Percentiles rank a stretch among this genome's conserved stretches.
Conservation (phyloP, 352 stramenopile genomes). For the Globisporangium solare region DNA sequence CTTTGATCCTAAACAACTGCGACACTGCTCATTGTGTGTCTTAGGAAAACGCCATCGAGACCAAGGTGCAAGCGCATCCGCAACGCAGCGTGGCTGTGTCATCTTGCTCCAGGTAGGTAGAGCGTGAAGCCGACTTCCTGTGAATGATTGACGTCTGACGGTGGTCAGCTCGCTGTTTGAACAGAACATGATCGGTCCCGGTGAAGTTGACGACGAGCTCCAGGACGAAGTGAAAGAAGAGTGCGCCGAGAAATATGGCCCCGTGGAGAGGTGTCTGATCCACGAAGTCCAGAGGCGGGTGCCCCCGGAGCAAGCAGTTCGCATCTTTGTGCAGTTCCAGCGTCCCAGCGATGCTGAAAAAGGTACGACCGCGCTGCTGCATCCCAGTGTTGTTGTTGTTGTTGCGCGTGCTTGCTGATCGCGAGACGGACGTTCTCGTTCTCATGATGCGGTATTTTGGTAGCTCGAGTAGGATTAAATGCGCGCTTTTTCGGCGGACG, state of each 20-base stretch:
- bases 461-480: constrained; percentile 78
- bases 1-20: background rate
- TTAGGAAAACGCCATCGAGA: constrained; percentile 8
- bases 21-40: background rate
- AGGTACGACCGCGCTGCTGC: constrained; percentile 28
- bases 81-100: constrained; percentile 13
- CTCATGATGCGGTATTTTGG: background rate
- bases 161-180: background rate
- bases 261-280: constrained; percentile 72
- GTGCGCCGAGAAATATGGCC: constrained; percentile 77
- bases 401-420: background rate
- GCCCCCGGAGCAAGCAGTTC: constrained; percentile 67
- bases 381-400: background rate
- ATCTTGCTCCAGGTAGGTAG: constrained; percentile 28
- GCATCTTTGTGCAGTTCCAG: constrained; percentile 88
- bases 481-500: constrained; percentile 88
- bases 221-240: constrained; percentile 87
- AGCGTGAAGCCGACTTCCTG: too few relatives aligned
- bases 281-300: constrained; percentile 54
- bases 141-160: background rate
- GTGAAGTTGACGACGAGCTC: constrained; percentile 86
- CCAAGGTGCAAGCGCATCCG: background rate
- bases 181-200: constrained; percentile 90
- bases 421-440: background rate
- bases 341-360: constrained; percentile 63